phyloP scores from a whole-genome alignment of 345 rosid genomes.

The Eucalyptus sideroxylon region DNA sequence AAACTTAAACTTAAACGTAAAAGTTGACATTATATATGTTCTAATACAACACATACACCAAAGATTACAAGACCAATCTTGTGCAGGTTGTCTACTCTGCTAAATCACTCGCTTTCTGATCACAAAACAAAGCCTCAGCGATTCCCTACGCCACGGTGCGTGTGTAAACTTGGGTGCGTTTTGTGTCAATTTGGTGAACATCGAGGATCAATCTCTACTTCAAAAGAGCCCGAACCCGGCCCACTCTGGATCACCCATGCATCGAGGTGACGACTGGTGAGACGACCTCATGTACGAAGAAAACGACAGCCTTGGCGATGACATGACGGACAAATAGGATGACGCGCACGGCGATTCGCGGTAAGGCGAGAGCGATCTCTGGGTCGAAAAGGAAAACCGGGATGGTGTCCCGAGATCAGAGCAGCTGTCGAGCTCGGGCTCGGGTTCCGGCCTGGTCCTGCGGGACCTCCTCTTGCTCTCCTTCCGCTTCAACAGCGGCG shows the following conservation, averaged over 20 bases:
- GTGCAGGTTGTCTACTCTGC: not conserved
- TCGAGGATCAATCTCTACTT: not conserved
- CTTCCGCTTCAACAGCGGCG: conserved; percentile 29
- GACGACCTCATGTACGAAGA: conserved; percentile 22
- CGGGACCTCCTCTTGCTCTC: conserved; percentile 14
- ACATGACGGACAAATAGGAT: conserved; percentile 12
- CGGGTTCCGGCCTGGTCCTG: not conserved
- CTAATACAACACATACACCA: not conserved
- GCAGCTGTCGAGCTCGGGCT: conserved; percentile 11
- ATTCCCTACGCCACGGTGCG: not conserved
- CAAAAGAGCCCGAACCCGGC: conserved; percentile 66
- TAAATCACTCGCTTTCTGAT: not conserved
- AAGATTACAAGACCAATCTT: not conserved
- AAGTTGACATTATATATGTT: not conserved
- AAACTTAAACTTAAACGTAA: not conserved
- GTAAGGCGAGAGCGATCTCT: conserved; percentile 44
- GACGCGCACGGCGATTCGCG: conserved; percentile 36
- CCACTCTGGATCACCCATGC: conserved; percentile 46
- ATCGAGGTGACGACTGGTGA: conserved; percentile 47
- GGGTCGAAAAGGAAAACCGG: conserved; percentile 48
- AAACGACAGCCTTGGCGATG: conserved; percentile 4
- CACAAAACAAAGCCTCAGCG: not conserved
- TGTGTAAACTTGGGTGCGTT: not conserved
- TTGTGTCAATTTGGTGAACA: not conserved
- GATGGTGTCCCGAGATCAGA: conserved; percentile 36